phyloP scores from a whole-genome alignment of 1,284 basidiomycete species.

The Irpex rosettiformis region DNA sequence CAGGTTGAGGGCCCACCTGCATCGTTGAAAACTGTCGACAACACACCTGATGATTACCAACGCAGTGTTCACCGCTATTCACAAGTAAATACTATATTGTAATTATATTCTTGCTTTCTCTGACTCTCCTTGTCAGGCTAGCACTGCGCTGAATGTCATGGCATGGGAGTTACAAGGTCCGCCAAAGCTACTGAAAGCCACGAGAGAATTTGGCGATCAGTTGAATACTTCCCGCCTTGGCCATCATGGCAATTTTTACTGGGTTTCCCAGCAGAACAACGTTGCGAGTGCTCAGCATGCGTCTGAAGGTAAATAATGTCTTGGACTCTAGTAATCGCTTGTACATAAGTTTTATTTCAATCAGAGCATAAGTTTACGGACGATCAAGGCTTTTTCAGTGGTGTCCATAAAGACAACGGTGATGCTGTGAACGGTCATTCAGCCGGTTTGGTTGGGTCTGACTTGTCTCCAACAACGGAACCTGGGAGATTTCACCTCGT shows the following conservation, averaged over 20 bases:
- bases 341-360: too few relatives aligned
- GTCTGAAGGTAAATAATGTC: neutral
- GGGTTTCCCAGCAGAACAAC: neutral
- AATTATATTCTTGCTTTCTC: neutral
- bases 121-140: neutral
- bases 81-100: neutral
- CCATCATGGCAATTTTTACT: neutral
- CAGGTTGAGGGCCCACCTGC: neutral
- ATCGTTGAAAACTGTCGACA: neutral
- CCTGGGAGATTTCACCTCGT: neutral
- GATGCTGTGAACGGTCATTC: neutral
- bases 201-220: neutral
- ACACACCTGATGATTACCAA: neutral
- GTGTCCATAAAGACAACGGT: neutral
- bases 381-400: neutral
- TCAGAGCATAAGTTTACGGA: neutral
- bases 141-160: neutral
- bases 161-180: neutral
- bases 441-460: neutral
- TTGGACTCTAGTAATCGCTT: too few relatives aligned
- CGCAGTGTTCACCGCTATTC: neutral
- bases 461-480: neutral
- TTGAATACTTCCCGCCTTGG: neutral
- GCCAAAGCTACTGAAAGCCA: neutral
- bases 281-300: neutral